Base-by-base conservation (phyloP, 129 eudicot species). In the Solidago caesia region DNA sequence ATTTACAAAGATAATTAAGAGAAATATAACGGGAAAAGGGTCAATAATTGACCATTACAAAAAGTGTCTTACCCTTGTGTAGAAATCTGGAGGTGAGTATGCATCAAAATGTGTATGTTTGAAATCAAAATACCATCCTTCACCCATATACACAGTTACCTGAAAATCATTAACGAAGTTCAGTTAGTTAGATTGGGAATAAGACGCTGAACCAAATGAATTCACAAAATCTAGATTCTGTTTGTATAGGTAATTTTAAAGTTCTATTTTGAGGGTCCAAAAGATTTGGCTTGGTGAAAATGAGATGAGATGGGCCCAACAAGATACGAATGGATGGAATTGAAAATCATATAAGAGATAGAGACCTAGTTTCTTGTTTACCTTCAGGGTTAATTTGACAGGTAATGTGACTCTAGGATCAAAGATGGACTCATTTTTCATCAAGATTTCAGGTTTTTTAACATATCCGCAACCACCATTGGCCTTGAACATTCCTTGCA, bases 11-110 rank as follows among this genome's bases (percentile, higher is more conserved):
- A 48, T 16, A 9, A 56, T 53, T 10, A 57, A 57, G 14, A 0
- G 64, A 10, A 39, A 71, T 51, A 33, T n/a, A 55, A 64, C 5
- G 13, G 42, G 47, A 8, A 58, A 45, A 57, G 47, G 63, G 70
- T 60, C 81, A 68, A 45, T 12, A 56, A 2, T 58, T 52, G 62
- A 75, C 27, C 9, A 58, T 46, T 15, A 58, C 13, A 46, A 26
- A 43, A 41, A 21, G 10, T 26, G 72, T n/a, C 84, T 83, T 81
- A 94, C 98, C 97, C 89, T 86, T 44, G 90, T 84, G 82, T 90
- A 94, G 79, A 94, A 90, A 87, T 94, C 98, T 48, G 98, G 98
- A 67, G 98, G 98, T n/a, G 98, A 90, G 80, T 83, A 94, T 2
- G 86, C 84, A 81, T 94, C 98, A 60, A 94, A 94, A 81, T 94